These are phyloP conservation scores for Brassica nigra DNA, from an alignment of 345 rosid species.

Conservation along the genomic window DNA sequence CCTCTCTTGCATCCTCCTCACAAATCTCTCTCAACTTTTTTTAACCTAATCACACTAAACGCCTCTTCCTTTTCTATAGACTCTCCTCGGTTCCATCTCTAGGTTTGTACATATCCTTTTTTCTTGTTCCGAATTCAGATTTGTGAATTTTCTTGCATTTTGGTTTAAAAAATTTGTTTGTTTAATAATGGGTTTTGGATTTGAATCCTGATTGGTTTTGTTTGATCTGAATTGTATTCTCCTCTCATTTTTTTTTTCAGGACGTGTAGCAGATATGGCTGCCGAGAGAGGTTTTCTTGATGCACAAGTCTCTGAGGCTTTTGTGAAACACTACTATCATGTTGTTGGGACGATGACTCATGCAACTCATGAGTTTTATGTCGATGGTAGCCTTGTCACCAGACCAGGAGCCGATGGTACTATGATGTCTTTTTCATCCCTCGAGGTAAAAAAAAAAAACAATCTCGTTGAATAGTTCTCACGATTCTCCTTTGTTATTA, in stretches of 20 bases:
- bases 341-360: not conserved
- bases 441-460: constrained; percentile 23
- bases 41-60: constrained; percentile 8
- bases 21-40: constrained; percentile 8
- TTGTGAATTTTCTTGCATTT: not conserved
- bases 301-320: constrained; percentile 18
- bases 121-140: constrained; percentile 6
- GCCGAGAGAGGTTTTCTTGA: constrained; percentile 31
- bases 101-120: constrained; percentile 1
- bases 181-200: not conserved
- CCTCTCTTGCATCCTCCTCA: not conserved
- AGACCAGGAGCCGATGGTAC: constrained; percentile 38
- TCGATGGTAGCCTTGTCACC: constrained; percentile 24
- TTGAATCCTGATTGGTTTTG: not conserved
- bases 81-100: constrained; percentile 36
- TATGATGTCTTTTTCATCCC: constrained; percentile 31
- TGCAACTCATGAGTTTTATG: constrained; percentile 13
- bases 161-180: not conserved
- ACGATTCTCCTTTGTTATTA: not conserved
- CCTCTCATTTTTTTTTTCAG: not conserved
- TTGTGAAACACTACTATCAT: constrained; percentile 25
- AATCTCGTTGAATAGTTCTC: not conserved
- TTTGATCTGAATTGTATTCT: constrained; percentile 8
- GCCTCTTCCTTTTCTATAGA: constrained; percentile 1
- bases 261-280: constrained; percentile 36